These are phyloP conservation scores for Piper betle DNA, from an alignment of 164 flowering plant species.

Conservation along the genomic window DNA sequence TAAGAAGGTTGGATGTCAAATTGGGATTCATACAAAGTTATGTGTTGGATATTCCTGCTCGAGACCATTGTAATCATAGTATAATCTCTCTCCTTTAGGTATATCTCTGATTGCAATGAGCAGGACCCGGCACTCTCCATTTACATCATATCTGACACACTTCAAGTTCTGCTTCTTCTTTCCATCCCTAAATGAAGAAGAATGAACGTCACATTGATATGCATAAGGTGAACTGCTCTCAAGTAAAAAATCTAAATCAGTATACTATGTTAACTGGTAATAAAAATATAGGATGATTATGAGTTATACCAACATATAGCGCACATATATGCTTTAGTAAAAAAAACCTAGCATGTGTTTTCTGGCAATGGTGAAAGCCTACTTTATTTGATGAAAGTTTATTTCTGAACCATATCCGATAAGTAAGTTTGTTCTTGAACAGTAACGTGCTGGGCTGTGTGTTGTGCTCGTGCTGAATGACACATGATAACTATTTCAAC, in stretches of 20 bases:
- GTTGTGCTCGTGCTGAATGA: too few species aligned
- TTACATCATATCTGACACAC: slow-evolving; percentile 64
- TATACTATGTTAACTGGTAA: too few species aligned
- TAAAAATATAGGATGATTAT: too few species aligned
- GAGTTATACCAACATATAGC: too few species aligned
- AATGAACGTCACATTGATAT: neutral
- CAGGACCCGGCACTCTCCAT: slow-evolving; percentile 70
- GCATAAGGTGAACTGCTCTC: neutral
- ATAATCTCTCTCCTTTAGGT: slow-evolving; percentile 71
- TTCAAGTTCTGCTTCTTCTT: slow-evolving; percentile 87
- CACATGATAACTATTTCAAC: neutral
- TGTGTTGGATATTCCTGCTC: slow-evolving; percentile 90
- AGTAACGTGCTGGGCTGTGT: too few species aligned
- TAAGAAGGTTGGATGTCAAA: neutral
- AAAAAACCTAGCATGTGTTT: too few species aligned
- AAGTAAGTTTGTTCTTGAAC: too few species aligned
- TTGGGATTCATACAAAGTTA: slow-evolving; percentile 44
- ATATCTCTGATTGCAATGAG: slow-evolving; percentile 80
- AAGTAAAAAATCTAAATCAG: too few species aligned
- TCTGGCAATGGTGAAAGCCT: too few species aligned
- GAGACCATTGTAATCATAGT: slow-evolving; percentile 81
- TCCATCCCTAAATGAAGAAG: slow-evolving; percentile 49
- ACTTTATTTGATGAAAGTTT: too few species aligned
- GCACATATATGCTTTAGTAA: too few species aligned
- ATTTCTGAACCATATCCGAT: too few species aligned